These are phyloP conservation scores for Tephrocybe sp. DNA, from an alignment of 768 basidiomycete species.

Conservation along the genomic window DNA sequence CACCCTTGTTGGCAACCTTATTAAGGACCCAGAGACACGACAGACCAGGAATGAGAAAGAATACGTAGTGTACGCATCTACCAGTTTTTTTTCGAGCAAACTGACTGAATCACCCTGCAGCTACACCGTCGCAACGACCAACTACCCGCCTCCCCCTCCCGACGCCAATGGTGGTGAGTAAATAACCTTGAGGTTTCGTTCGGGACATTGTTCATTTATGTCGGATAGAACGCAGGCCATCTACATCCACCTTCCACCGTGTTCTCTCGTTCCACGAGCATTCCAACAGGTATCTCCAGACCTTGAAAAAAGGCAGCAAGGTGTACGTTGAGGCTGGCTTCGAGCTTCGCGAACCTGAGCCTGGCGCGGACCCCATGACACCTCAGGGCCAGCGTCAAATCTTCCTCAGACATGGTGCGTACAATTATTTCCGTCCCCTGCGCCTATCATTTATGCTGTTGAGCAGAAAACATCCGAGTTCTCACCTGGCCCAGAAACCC, in stretches of 20 bases:
- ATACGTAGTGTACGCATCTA: slow-evolving; percentile 61
- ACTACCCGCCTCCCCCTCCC: slow-evolving; percentile 54
- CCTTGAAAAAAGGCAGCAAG: slow-evolving; percentile 63
- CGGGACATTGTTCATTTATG: neutral
- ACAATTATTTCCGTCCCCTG: neutral
- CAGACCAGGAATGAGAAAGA: slow-evolving; percentile 72
- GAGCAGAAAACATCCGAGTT: slow-evolving; percentile 54
- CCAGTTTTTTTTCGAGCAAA: neutral
- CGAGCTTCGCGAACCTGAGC: slow-evolving; percentile 72
- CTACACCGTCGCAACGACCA: slow-evolving; percentile 75
- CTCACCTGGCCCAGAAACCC: slow-evolving; percentile 26
- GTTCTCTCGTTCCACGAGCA: slow-evolving; percentile 67
- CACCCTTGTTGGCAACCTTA: slow-evolving; percentile 71
- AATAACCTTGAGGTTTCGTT: neutral
- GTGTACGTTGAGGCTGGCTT: slow-evolving; percentile 82
- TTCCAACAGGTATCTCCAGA: slow-evolving; percentile 62
- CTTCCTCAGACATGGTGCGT: slow-evolving; percentile 74
- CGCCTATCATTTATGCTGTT: slow-evolving; percentile 2
- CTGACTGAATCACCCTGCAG: slow-evolving; percentile 33
- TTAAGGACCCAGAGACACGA: slow-evolving; percentile 67
- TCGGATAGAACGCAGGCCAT: slow-evolving; percentile 45
- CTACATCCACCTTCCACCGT: slow-evolving; percentile 70
- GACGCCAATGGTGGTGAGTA: slow-evolving; percentile 60
- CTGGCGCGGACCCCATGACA: slow-evolving; percentile 60
- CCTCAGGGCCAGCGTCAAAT: slow-evolving; percentile 78